Percentiles rank a stretch among this genome's conserved stretches.
Evolutionary conservation across 2,329 filamentous ascomycete genomes (phyloP).

Genomic region (Fusarium mangiferae): DNA sequence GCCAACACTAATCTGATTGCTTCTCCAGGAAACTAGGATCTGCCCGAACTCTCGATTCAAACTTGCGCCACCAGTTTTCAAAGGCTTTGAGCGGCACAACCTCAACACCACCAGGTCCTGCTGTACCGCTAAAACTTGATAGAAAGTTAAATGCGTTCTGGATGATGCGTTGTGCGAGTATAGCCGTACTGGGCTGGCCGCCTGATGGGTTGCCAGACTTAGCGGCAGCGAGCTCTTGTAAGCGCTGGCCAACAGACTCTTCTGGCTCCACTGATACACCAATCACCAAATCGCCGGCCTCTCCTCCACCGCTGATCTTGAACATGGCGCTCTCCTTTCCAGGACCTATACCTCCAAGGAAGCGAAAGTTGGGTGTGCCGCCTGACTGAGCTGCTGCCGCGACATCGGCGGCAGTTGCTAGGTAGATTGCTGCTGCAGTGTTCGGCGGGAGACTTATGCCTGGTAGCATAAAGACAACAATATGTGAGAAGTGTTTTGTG

Average conservation of each 20-base stretch:
- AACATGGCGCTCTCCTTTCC: constrained; percentile 95
- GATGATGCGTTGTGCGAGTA: constrained; percentile 92
- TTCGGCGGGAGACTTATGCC: constrained; percentile 76
- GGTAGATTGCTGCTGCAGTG: constrained; percentile 90
- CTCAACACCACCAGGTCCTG: constrained; percentile 73
- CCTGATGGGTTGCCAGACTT: constrained; percentile 42
- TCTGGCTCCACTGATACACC: constrained; percentile 86
- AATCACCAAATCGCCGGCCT: constrained; percentile 68
- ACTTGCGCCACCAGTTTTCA: constrained; percentile 98
- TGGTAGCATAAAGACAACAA: constrained; percentile 90
- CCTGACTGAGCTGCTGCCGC: constrained; percentile 53
- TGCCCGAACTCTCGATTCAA: constrained; percentile 84
- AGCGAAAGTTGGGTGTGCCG: constrained; percentile 72
- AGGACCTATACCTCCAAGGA: constrained; percentile 88
- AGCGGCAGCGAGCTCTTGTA: constrained; percentile 65
- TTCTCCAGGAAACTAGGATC: constrained; percentile 92
- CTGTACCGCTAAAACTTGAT: constrained; percentile 80
- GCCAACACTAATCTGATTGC: constrained; percentile 42
- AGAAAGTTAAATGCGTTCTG: constrained; percentile 98
- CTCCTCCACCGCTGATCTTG: constrained; percentile 66
- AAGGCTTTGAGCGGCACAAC: constrained; percentile 95
- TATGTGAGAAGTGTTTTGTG: constrained; percentile 75
- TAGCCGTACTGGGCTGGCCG: constrained; percentile 70
- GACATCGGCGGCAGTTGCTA: constrained; percentile 65
- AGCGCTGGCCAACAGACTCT: constrained; percentile 74